A percentile compares a stretch with the other conserved stretches of the same genome.
Evolutionary conservation across 768 basidiomycete genomes (phyloP).

Genomic region (Termitomyces sp.): DNA sequence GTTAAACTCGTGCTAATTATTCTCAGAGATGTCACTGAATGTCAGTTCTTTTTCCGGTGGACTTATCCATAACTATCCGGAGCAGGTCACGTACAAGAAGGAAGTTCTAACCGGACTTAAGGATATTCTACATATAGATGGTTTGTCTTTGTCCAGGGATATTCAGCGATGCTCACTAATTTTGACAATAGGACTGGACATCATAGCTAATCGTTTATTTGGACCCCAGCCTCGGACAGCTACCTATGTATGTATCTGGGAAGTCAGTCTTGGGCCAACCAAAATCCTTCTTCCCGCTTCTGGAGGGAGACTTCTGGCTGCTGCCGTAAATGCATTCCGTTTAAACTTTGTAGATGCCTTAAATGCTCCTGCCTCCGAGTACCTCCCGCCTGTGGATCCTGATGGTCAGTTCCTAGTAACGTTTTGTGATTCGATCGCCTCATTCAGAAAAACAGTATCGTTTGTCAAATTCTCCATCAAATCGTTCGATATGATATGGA

Average conservation of each 20-base stretch:
- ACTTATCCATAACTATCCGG: constrained; percentile 42
- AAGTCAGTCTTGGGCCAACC: constrained; percentile 65
- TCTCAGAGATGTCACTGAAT: constrained; percentile 75
- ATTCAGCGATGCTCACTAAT: neutral
- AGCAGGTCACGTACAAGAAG: constrained; percentile 28
- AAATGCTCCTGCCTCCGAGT: constrained; percentile 78
- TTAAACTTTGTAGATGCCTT: constrained; percentile 69
- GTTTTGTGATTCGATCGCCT: neutral
- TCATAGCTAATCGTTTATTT: constrained; percentile 82
- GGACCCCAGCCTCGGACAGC: constrained; percentile 81
- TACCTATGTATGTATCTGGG: constrained; percentile 93
- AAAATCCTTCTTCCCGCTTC: constrained; percentile 51
- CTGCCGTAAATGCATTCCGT: constrained; percentile 54
- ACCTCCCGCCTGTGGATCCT: constrained; percentile 57
- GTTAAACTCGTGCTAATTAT: neutral
- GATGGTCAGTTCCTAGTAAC: constrained; percentile 54
- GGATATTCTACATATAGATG: constrained; percentile 47
- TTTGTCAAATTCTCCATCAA: constrained; percentile 68
- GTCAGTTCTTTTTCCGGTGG: constrained; percentile 52
- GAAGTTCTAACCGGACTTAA: constrained; percentile 15
- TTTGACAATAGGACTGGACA: constrained; percentile 55
- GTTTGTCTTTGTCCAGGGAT: constrained; percentile 18
- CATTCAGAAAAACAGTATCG: constrained; percentile 51
- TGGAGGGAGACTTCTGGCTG: constrained; percentile 45
- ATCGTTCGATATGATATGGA: constrained; percentile 51